Conservation (phyloP, 1,284 basidiomycete species). For the Ustilago vetiveriae region DNA sequence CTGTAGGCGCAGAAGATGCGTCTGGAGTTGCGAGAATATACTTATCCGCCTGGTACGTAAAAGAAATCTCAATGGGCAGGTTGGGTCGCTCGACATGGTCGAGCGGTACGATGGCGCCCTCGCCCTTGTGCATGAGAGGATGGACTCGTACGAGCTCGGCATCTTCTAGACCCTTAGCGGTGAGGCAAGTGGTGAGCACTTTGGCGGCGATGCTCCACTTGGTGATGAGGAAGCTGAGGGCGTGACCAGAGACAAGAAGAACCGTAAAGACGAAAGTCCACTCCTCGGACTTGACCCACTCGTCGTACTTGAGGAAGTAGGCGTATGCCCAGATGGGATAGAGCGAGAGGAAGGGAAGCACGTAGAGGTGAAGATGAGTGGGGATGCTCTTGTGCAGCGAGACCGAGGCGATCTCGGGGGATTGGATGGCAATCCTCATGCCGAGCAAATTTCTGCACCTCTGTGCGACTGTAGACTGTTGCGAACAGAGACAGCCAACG, state of each 20-base stretch:
- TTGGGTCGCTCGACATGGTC: conserved; percentile 69
- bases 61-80: conserved; percentile 75
- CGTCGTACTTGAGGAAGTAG: conserved; percentile 88
- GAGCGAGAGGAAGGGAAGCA: conserved; percentile 80
- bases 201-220: conserved; percentile 86
- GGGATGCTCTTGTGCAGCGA: conserved; percentile 83
- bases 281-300: conserved; percentile 69
- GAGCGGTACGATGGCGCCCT: conserved; percentile 87
- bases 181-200: conserved; percentile 77
- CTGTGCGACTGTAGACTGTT: conserved; percentile 19
- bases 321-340: conserved; percentile 93
- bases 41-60: conserved; percentile 95
- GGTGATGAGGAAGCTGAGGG: conserved; percentile 89
- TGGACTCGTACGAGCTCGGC: conserved; percentile 86
- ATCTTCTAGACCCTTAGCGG: conserved; percentile 70
- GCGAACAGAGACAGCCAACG: conserved; percentile 1
- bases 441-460: conserved; percentile 17
- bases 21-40: conserved; percentile 77
- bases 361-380: conserved; percentile 81
- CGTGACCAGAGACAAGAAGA: conserved; percentile 83
- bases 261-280: conserved; percentile 89
- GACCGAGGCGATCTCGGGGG: conserved; percentile 84
- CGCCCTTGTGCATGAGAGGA: conserved; percentile 85
- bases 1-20: conserved; percentile 53
- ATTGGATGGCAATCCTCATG: conserved; percentile 72